Evolutionary conservation across 352 stramenopile genomes (phyloP), one percentile per base, ranked within the genome.

Genomic region (Phytophthora pistaciae): DNA sequence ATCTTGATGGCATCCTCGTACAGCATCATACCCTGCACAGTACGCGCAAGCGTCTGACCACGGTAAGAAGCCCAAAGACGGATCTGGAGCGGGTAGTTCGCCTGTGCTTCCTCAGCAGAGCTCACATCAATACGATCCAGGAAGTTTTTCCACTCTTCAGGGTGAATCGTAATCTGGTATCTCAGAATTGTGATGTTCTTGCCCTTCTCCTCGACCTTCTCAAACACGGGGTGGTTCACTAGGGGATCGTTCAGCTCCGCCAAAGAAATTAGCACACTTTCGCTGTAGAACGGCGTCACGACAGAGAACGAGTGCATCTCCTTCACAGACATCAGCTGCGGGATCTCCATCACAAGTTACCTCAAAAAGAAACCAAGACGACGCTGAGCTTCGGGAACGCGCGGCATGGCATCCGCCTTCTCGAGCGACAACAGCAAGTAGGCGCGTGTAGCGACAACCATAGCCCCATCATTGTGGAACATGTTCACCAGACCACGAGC

Each of bases 1-100:
- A 94, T 93, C 72, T 93, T 94, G 59, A 94, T 92, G 1, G 85
- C 85, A 64, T 93, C 85, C 71, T 93, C 85, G 63, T 94, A 94
- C 27, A 93, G 56, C 85, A 93, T 93, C 85, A 94, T 93, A 74
- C 87, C 87, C 60, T 91, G 85, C 3, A 93, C 85, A 18, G 87
- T 93, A 70, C 87, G 85, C 0, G 84, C 85, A 9, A 94, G 70
- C 14, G 87, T 94, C 57, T 94, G 87, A 55, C 85, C 85, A 74
- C 87, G 85, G 58, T 92, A 92, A 6, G 85, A 92, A 14, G 87
- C 87, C 87, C 87, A 94, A 18, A 93, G 61, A 61, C 85, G 83
- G 67, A 94, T 89, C 60, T 94, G 84, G 27, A 91, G 57, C 36
- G 87, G 87, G 55, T 83, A 90, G 40, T 92, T 84, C 2, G 66